phyloP scores from a whole-genome alignment of 2,329 filamentous ascomycete species.

The Endoconidiophora laricicola region DNA sequence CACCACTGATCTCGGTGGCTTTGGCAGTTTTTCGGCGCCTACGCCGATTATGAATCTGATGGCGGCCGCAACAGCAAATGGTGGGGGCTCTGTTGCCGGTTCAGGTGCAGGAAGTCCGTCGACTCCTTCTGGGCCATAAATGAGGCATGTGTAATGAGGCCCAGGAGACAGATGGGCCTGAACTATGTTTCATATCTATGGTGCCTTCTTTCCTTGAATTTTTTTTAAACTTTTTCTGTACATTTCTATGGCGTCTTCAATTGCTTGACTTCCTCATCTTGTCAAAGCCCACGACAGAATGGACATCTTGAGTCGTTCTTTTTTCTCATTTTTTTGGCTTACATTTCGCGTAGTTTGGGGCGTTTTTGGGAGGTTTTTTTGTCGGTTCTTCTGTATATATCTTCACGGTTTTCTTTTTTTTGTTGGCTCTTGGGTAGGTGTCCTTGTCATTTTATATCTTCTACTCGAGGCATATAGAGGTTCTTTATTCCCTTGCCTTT shows the following conservation, averaged over 20 bases:
- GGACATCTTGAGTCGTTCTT: background rate
- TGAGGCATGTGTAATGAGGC: background rate
- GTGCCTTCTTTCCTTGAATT: constrained; percentile 13
- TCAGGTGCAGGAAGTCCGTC: no score
- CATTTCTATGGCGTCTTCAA: constrained; percentile 11
- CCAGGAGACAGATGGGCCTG: background rate
- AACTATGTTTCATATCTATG: background rate
- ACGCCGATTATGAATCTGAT: constrained; percentile 1
- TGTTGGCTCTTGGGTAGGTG: no score
- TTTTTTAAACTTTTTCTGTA: background rate
- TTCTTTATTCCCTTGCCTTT: no score
- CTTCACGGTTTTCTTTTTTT: no score
- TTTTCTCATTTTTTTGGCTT: background rate
- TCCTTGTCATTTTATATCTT: no score
- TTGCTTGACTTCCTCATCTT: constrained; percentile 15
- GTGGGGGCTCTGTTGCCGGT: background rate
- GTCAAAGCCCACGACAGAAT: no score
- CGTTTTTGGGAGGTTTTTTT: background rate
- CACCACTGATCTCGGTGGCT: constrained; percentile 39
- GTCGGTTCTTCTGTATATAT: background rate
- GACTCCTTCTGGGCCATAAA: background rate
- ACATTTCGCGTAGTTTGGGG: background rate
- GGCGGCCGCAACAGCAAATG: constrained; percentile 1
- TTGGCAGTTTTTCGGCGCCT: constrained; percentile 24
- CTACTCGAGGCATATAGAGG: no score